Conservation (phyloP, 768 basidiomycete genomes). For the Mycena capillaripes region DNA sequence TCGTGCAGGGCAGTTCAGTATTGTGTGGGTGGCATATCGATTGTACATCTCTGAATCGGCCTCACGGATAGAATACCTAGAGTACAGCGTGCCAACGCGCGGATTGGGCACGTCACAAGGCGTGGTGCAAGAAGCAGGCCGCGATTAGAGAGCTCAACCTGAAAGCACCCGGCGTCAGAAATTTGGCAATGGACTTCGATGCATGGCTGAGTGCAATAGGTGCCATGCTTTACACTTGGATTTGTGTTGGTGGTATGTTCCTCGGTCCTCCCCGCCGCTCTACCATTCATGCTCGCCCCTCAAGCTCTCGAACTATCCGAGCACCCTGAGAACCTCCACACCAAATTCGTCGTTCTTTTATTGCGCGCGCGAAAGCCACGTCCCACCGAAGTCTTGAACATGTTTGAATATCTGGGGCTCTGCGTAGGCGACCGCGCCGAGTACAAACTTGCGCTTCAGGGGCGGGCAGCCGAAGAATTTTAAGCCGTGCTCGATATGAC, state of each 20-base stretch:
- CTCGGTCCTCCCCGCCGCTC: too few species aligned
- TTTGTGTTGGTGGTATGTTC: neutral
- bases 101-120: neutral
- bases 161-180: neutral
- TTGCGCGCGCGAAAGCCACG: neutral
- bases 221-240: neutral
- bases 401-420: neutral
- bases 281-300: neutral
- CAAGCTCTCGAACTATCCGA: neutral
- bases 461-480: neutral
- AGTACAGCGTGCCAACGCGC: neutral
- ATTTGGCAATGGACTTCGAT: neutral
- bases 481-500: neutral
- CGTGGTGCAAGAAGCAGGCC: neutral
- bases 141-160: neutral
- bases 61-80: neutral
- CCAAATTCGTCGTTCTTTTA: neutral
- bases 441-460: neutral
- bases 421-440: neutral
- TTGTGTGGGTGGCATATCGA: neutral
- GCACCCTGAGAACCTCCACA: neutral
- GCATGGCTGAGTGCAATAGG: neutral
- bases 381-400: too few species aligned
- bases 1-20: neutral
- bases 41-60: too few species aligned